A percentile compares a stretch with the other conserved stretches of the same genome.
Conservation (phyloP, 2,329 filamentous ascomycete genomes). For the Didymella glomerata region DNA sequence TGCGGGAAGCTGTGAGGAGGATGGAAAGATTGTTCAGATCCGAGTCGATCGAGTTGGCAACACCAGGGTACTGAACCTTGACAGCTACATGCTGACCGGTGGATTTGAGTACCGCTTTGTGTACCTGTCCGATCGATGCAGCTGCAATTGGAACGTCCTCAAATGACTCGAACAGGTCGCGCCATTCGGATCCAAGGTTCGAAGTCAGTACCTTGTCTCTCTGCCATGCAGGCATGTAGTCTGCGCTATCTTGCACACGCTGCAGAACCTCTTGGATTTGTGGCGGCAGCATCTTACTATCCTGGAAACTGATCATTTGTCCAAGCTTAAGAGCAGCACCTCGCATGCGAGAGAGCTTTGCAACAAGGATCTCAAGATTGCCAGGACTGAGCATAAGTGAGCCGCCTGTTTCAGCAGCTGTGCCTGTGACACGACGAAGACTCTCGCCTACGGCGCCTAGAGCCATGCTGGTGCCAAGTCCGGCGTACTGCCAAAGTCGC, state of each 20-base stretch:
- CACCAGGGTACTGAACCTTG: slow-evolving; percentile 97
- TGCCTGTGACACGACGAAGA: slow-evolving; percentile 79
- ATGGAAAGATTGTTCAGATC: slow-evolving; percentile 93
- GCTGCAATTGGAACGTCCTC: slow-evolving; percentile 93
- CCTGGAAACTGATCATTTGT: slow-evolving; percentile 98
- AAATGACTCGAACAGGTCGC: slow-evolving; percentile 81
- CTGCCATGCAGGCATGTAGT: slow-evolving; percentile 97
- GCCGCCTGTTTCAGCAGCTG: slow-evolving; percentile 64
- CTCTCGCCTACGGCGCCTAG: slow-evolving; percentile 89
- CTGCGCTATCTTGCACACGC: slow-evolving; percentile 92
- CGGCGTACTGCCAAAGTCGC: slow-evolving; percentile 92
- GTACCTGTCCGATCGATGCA: slow-evolving; percentile 96
- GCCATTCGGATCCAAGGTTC: slow-evolving; percentile 86
- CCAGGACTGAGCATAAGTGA: slow-evolving; percentile 86
- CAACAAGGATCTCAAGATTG: slow-evolving; percentile 92
- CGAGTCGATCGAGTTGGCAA: slow-evolving; percentile 94
- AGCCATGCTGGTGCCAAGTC: slow-evolving; percentile 93
- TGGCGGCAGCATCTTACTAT: slow-evolving; percentile 90
- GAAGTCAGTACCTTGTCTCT: slow-evolving; percentile 80
- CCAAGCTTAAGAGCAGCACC: slow-evolving; percentile 96
- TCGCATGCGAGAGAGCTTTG: slow-evolving; percentile 93
- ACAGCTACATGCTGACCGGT: slow-evolving; percentile 83
- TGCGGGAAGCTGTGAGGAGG: slow-evolving; percentile 85
- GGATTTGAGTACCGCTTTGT: slow-evolving; percentile 80
- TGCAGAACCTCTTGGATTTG: slow-evolving; percentile 90